Evolutionary conservation across 257 asterid species (phyloP).

Genomic region (Verbena officinalis): DNA sequence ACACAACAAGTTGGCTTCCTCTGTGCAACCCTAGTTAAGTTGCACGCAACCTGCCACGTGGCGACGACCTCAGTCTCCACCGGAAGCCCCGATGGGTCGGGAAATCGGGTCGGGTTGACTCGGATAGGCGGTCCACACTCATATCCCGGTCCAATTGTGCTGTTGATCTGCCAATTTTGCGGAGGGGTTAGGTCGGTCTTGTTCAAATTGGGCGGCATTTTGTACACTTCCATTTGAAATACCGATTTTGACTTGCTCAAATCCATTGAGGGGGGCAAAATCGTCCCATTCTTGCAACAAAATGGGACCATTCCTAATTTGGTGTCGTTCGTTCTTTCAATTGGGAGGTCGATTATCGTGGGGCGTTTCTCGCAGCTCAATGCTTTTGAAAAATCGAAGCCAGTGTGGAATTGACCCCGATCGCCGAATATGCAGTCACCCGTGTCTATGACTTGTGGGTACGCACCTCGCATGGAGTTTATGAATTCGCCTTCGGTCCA

Average conservation of each 20-base stretch:
- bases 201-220: slow-evolving; percentile 72
- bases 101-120: slow-evolving; percentile 52
- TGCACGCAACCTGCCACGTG: slow-evolving; percentile 70
- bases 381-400: slow-evolving; percentile 52
- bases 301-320: slow-evolving; percentile 57
- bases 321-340: slow-evolving; percentile 51
- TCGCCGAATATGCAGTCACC: slow-evolving; percentile 56
- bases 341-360: slow-evolving; percentile 67
- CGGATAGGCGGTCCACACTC: slow-evolving; percentile 56
- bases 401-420: slow-evolving; percentile 46
- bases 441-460: slow-evolving; percentile 49
- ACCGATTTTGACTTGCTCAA: slow-evolving; percentile 47
- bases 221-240: slow-evolving; percentile 64
- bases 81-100: slow-evolving; percentile 54
- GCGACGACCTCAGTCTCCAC: slow-evolving; percentile 49
- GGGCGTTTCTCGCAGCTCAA: slow-evolving; percentile 56
- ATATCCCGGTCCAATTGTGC: slow-evolving; percentile 47
- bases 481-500: slow-evolving; percentile 80
- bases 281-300: slow-evolving; percentile 71
- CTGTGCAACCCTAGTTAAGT: slow-evolving; percentile 28
- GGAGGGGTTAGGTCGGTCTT: slow-evolving; percentile 57
- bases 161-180: slow-evolving; percentile 56
- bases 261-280: slow-evolving; percentile 60
- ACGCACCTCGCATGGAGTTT: slow-evolving; percentile 62
- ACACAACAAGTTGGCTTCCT: slow-evolving; percentile 64